Percentiles rank a stretch among this genome's conserved stretches.
These are phyloP conservation scores for Tremella fuciformis DNA, from an alignment of 768 basidiomycete genomes.

Conservation along the genomic window DNA sequence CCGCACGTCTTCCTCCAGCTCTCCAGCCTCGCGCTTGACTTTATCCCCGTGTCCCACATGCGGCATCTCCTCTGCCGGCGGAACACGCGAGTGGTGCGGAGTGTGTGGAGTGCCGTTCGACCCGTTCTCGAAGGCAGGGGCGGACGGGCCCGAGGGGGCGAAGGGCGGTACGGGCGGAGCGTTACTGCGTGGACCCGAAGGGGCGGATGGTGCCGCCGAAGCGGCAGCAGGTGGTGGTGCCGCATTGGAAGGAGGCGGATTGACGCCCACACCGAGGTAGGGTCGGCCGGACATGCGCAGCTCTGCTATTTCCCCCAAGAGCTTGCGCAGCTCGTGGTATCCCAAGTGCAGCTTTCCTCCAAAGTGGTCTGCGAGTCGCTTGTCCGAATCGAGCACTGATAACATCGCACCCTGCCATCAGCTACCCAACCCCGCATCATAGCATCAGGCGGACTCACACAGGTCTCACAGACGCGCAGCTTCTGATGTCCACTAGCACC, in stretches of 20 bases:
- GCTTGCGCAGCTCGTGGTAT: conserved; percentile 94
- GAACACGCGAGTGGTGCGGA: conserved; percentile 47
- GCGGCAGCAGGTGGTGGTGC: conserved; percentile 55
- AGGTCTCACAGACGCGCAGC: conserved; percentile 98
- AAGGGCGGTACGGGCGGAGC: conserved; percentile 21
- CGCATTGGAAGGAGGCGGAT: conserved; percentile 52
- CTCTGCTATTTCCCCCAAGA: conserved; percentile 85
- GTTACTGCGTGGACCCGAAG: conserved; percentile 26
- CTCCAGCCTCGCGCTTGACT: conserved; percentile 46
- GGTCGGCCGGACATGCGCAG: conserved; percentile 66
- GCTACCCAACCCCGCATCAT: background rate
- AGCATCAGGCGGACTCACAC: conserved; percentile 54
- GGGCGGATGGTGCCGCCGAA: conserved; percentile 34
- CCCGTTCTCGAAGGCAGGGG: background rate
- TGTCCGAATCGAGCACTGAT: conserved; percentile 94
- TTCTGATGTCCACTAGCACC: conserved; percentile 99
- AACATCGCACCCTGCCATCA: conserved; percentile 72
- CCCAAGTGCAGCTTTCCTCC: conserved; percentile 99
- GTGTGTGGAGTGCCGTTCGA: conserved; percentile 28
- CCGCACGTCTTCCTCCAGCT: conserved; percentile 45
- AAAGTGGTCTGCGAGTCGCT: conserved; percentile 98
- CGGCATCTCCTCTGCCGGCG: conserved; percentile 47
- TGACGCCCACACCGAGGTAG: background rate
- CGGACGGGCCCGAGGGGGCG: background rate
- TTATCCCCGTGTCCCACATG: conserved; percentile 53